These are phyloP conservation scores for Arachis stenosperma DNA, from an alignment of 306 rosid genomes.

Conservation along the genomic window DNA sequence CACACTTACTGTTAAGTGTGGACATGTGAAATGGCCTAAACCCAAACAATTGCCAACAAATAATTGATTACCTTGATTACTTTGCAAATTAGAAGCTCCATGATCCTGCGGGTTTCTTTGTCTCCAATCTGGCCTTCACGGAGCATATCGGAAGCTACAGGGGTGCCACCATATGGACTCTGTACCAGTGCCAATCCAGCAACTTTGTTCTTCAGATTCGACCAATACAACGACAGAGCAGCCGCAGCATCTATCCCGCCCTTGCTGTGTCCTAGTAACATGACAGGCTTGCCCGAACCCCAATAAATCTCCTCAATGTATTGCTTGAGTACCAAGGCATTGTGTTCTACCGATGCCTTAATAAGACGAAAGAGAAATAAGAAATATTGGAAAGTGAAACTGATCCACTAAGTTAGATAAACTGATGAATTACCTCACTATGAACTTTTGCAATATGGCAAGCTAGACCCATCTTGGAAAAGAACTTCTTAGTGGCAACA, in stretches of 20 bases:
- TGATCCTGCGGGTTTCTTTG: slow-evolving; percentile 69
- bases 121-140: slow-evolving; percentile 85
- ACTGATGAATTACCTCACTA: slow-evolving; percentile 62
- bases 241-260: slow-evolving; percentile 86
- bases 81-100: slow-evolving; percentile 88
- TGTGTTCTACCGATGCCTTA: slow-evolving; percentile 81
- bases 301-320: slow-evolving; percentile 83
- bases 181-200: slow-evolving; percentile 86
- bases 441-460: slow-evolving; percentile 89
- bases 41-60: no score
- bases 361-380: slow-evolving; percentile 5
- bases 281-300: slow-evolving; percentile 80
- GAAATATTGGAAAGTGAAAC: neutral
- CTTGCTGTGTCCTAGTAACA: slow-evolving; percentile 89
- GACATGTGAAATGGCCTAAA: no score
- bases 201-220: slow-evolving; percentile 74
- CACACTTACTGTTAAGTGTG: neutral
- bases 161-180: slow-evolving; percentile 87
- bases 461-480: slow-evolving; percentile 89
- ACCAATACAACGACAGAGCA: slow-evolving; percentile 70
- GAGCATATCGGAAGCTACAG: slow-evolving; percentile 79
- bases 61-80: slow-evolving; percentile 64
- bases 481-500: slow-evolving; percentile 77
- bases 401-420: slow-evolving; percentile 4
- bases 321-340: slow-evolving; percentile 78